Base-by-base conservation (phyloP, 495 filamentous ascomycete genomes). In the Sordaria brevicollis region DNA sequence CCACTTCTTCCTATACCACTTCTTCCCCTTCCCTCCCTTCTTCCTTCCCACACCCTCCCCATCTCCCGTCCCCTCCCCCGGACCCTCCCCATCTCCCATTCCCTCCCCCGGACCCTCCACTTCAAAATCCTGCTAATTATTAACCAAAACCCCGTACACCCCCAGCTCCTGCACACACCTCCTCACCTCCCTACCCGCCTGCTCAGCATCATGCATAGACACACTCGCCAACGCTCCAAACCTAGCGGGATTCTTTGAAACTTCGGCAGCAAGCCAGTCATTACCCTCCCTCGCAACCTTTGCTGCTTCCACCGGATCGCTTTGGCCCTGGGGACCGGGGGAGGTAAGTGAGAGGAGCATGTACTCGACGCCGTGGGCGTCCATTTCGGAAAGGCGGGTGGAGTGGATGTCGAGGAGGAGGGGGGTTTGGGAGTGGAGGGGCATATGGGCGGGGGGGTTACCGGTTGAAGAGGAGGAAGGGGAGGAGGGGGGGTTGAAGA, bases 1-100 rank as follows among this genome's bases (percentile, higher is more conserved):
- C 79, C 86, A 89, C 72, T 86, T 82, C 78, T 85, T 86, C 29
- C 81, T 82, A 15, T 88, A 91, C 79, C 86, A 89, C 73, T 86
- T 82, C 78, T 85, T 86, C 29, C 81, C 82, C 38, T 41, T 3
- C 1, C 36, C 13, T 13, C 88, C 89, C 79, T 86, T 88, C 72
- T 87, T 82, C 78, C 85, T 86, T 29, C 81, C 82, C n/a, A n/a
- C n/a, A n/a, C n/a, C n/a, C n/a, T n/a, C 88, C 90, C 79, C 86
- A 89, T 72, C 87, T 82, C 78, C 85, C 86, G 29, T 81, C 82
- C n/a, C n/a, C n/a, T n/a, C n/a, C n/a, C n/a, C n/a, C n/a, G n/a
- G n/a, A n/a, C n/a, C n/a, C n/a, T n/a, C n/a, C n/a, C n/a, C n/a
- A n/a, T n/a, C n/a, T n/a, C n/a, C n/a, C n/a, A n/a, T n/a, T n/a